A percentile compares a stretch with the other conserved stretches of the same genome.
These are phyloP conservation scores for Fusarium mexicanum DNA, from an alignment of 2,329 filamentous ascomycete genomes.

Conservation along the genomic window DNA sequence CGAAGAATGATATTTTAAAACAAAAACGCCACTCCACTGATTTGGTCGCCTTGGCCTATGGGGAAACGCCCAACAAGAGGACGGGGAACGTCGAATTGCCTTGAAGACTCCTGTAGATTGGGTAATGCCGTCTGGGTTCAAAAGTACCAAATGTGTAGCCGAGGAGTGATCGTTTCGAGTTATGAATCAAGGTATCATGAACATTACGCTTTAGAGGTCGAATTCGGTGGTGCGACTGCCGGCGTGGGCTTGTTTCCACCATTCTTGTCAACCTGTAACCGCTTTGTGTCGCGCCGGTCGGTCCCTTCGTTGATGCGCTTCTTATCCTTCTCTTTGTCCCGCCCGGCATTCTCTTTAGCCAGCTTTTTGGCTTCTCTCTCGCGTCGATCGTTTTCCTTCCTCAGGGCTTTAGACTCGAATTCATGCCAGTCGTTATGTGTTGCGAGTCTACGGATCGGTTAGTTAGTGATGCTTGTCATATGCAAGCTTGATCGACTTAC, in stretches of 20 bases:
- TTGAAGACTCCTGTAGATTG: constrained; percentile 10
- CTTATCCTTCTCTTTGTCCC: constrained; percentile 51
- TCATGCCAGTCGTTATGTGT: constrained; percentile 96
- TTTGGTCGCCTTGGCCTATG: not conserved
- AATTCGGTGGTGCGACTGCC: constrained; percentile 9
- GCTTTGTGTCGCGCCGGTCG: constrained; percentile 49
- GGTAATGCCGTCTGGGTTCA: not conserved
- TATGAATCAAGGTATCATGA: not conserved
- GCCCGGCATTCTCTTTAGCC: constrained; percentile 50
- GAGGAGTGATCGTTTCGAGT: not conserved
- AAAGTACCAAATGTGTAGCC: not conserved
- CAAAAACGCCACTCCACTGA: constrained; percentile 19
- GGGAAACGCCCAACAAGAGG: constrained; percentile 4
- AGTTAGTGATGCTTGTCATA: constrained; percentile 33
- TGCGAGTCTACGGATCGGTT: constrained; percentile 67
- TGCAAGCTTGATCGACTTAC: constrained; percentile 61
- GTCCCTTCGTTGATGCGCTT: constrained; percentile 51
- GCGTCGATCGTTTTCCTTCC: constrained; percentile 84
- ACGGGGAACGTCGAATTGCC: not conserved
- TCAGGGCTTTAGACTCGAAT: constrained; percentile 93
- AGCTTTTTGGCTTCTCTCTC: constrained; percentile 63
- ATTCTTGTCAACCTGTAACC: constrained; percentile 46
- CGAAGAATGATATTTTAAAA: constrained; percentile 1
- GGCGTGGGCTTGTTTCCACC: constrained; percentile 20
- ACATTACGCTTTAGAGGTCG: constrained; percentile 18